A percentile compares a stretch with the other conserved stretches of the same genome.
Conservation (phyloP, 1,284 basidiomycete genomes). For the Clitocybe nebularis region DNA sequence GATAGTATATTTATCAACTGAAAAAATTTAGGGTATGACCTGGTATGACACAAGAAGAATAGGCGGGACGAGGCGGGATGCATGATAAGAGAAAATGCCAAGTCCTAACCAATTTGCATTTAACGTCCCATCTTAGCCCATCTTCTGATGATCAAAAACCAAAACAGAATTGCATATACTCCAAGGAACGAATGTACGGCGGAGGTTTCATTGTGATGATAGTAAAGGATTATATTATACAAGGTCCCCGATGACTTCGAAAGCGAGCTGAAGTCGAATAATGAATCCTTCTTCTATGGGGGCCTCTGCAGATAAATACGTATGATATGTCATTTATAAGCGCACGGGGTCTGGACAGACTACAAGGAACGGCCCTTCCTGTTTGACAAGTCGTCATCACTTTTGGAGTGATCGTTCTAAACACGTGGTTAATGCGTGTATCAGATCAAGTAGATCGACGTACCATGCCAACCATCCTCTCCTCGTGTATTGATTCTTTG, state of each 20-base stretch:
- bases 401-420: not conserved
- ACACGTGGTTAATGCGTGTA: not conserved
- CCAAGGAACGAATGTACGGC: too few relatives aligned
- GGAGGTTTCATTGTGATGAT: too few relatives aligned
- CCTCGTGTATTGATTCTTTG: slow-evolving; percentile 3
- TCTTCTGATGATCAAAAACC: too few relatives aligned
- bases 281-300: not conserved
- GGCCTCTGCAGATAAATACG: not conserved
- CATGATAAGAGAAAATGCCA: too few relatives aligned
- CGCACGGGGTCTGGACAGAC: not conserved
- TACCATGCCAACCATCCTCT: not conserved
- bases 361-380: not conserved
- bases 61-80: too few relatives aligned
- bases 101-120: too few relatives aligned
- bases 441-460: not conserved
- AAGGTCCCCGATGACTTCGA: not conserved
- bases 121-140: too few relatives aligned
- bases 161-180: too few relatives aligned
- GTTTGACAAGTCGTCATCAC: not conserved
- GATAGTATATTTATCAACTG: too few relatives aligned
- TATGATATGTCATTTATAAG: not conserved
- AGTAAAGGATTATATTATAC: slow-evolving; percentile 1
- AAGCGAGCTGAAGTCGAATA: not conserved
- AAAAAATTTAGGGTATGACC: too few relatives aligned
- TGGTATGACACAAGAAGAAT: too few relatives aligned